Conservation (phyloP, 2,329 filamentous ascomycete species). For the Periconia sp. region DNA sequence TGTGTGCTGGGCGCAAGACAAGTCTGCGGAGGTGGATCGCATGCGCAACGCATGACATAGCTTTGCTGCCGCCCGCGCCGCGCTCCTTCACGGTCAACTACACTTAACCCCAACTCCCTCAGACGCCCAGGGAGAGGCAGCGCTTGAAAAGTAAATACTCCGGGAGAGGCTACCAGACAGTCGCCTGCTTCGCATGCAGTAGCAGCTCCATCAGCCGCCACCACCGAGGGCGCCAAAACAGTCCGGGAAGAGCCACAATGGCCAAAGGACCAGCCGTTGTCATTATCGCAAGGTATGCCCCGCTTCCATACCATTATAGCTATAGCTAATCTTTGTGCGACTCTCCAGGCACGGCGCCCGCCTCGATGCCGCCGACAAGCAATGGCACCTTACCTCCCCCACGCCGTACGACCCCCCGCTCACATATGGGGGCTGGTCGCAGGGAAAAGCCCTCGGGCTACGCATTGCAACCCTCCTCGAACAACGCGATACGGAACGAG, state of each 20-base stretch:
- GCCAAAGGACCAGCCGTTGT: slow-evolving; percentile 55
- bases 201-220: neutral
- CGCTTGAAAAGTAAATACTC: neutral
- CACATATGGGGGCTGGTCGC: slow-evolving; percentile 92
- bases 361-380: slow-evolving; percentile 90
- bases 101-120: neutral
- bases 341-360: slow-evolving; percentile 80
- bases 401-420: slow-evolving; percentile 95
- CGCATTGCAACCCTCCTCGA: slow-evolving; percentile 78
- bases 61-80: neutral
- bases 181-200: neutral
- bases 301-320: slow-evolving; percentile 12
- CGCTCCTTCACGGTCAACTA: neutral
- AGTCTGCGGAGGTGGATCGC: neutral
- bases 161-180: neutral
- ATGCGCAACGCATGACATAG: slow-evolving; percentile 1
- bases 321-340: slow-evolving; percentile 21
- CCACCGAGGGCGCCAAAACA: neutral
- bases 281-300: slow-evolving; percentile 55
- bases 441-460: slow-evolving; percentile 79
- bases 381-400: slow-evolving; percentile 92
- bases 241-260: slow-evolving; percentile 37
- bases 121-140: neutral
- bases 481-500: slow-evolving; percentile 55
- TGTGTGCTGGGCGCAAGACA: neutral